These are phyloP conservation scores for Scytalidium sp. DNA, from an alignment of 2,329 filamentous ascomycete species.

Conservation along the genomic window DNA sequence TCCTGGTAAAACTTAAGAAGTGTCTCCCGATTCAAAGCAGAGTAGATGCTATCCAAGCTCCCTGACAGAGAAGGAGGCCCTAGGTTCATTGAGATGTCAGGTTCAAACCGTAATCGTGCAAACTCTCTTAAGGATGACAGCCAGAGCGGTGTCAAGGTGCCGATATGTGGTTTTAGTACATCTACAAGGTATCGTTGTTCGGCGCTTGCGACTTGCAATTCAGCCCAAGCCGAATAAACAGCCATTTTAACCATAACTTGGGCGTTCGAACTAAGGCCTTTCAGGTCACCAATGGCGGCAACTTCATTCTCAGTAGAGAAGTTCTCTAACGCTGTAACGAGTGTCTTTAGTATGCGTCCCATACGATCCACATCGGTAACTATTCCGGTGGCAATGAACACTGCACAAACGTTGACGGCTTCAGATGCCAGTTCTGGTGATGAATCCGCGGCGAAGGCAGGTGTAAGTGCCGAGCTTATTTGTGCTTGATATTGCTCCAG, in stretches of 20 bases:
- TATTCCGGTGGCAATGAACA: slow-evolving; percentile 94
- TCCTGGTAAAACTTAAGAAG: slow-evolving; percentile 95
- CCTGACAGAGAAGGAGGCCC: slow-evolving; percentile 78
- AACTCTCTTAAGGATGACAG: slow-evolving; percentile 90
- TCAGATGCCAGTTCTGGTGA: slow-evolving; percentile 94
- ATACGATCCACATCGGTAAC: slow-evolving; percentile 98
- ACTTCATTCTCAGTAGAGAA: slow-evolving; percentile 80
- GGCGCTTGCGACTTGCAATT: slow-evolving; percentile 89
- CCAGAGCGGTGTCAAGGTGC: slow-evolving; percentile 88
- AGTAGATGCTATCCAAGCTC: slow-evolving; percentile 90
- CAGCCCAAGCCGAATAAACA: slow-evolving; percentile 95
- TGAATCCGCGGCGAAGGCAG: slow-evolving; percentile 92
- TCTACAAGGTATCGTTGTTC: slow-evolving; percentile 88
- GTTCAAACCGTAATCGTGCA: slow-evolving; percentile 89
- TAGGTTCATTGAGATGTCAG: slow-evolving; percentile 89
- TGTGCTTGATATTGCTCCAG: slow-evolving; percentile 98
- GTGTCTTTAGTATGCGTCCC: slow-evolving; percentile 92
- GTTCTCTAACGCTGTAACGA: slow-evolving; percentile 87
- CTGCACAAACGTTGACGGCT: slow-evolving; percentile 96
- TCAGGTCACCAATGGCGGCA: slow-evolving; percentile 87
- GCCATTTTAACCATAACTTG: slow-evolving; percentile 99
- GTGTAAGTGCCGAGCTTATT: slow-evolving; percentile 93
- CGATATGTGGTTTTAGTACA: slow-evolving; percentile 87
- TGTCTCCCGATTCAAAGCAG: slow-evolving; percentile 90
- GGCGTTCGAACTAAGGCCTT: slow-evolving; percentile 89